Evolutionary conservation across 371 early-diverging fungal genomes (phyloP).

Genomic region (Mucor plumbeus): DNA sequence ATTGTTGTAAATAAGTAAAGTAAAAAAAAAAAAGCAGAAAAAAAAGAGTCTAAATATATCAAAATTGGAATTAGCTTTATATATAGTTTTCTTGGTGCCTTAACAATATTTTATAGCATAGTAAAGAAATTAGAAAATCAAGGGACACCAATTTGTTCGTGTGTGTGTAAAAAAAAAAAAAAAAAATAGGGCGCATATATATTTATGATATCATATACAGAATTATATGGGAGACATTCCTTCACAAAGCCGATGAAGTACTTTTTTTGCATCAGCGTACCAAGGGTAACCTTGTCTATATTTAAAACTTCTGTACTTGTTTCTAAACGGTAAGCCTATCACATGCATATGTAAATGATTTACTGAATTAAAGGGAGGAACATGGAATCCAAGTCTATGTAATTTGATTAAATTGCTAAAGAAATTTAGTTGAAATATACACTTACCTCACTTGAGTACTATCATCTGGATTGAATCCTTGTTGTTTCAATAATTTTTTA

Average conservation of each 20-base stretch:
- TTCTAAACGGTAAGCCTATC: conserved; percentile 57
- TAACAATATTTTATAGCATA: conserved; percentile 1
- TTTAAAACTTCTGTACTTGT: conserved; percentile 31
- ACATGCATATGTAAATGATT: conserved; percentile 68
- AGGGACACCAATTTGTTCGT: conserved; percentile 12
- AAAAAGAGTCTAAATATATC: conserved; percentile 23
- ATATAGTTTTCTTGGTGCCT: conserved; percentile 1
- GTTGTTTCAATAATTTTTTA: conserved; percentile 38
- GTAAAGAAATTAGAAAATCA: conserved; percentile 5
- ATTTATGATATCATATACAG: conserved; percentile 13
- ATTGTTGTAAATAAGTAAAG: conserved; percentile 16
- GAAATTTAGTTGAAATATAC: too few species aligned
- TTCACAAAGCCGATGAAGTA: conserved; percentile 16
- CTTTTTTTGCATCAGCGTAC: conserved; percentile 33
- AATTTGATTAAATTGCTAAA: background rate
- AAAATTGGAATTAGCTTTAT: conserved; percentile 24
- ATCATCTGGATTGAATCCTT: conserved; percentile 41
- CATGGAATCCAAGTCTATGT: conserved; percentile 66
- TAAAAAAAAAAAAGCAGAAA: background rate
- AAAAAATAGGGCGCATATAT: background rate
- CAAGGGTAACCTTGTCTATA: conserved; percentile 34
- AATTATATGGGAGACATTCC: conserved; percentile 19
- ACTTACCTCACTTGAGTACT: conserved; percentile 25
- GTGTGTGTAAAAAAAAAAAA: background rate
- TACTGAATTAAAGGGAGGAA: conserved; percentile 69